Conservation (phyloP, 257 asterid species). For the Linderniella brevidens region DNA sequence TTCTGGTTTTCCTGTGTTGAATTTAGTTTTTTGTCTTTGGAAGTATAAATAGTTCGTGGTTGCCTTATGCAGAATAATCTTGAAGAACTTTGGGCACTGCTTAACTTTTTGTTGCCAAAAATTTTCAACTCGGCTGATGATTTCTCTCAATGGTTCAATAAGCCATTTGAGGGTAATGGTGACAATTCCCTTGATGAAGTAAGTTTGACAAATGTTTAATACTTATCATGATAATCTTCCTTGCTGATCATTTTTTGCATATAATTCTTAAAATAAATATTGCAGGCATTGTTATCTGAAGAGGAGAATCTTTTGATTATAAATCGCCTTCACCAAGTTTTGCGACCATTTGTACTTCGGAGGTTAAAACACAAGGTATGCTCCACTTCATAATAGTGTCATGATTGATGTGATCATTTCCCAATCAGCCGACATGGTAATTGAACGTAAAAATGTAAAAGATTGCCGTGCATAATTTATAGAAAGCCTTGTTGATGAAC, state of each 20-base stretch:
- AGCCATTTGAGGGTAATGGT: conserved; percentile 91
- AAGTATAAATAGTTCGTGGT: neutral
- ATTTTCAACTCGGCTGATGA: conserved; percentile 95
- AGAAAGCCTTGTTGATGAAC: no score
- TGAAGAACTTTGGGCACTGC: conserved; percentile 99
- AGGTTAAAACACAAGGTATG: conserved; percentile 94
- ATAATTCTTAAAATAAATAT: conserved; percentile 10
- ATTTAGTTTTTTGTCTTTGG: no score
- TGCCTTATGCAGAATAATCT: conserved; percentile 62
- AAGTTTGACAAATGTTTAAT: conserved; percentile 10
- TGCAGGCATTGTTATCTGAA: conserved; percentile 89
- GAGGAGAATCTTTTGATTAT: conserved; percentile 97
- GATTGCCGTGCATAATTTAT: no score
- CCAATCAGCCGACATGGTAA: neutral
- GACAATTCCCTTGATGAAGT: conserved; percentile 87
- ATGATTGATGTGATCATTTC: neutral
- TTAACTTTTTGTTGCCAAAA: conserved; percentile 92
- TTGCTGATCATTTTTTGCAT: conserved; percentile 9
- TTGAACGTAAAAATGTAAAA: neutral
- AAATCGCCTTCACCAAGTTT: conserved; percentile 98
- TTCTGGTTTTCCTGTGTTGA: neutral
- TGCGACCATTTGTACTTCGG: conserved; percentile 96
- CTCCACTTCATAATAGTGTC: conserved; percentile 1
- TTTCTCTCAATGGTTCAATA: conserved; percentile 98
- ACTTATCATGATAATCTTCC: conserved; percentile 2